Evolutionary conservation across 2,329 filamentous ascomycete genomes (phyloP).

Genomic region (Neonectria hederae): DNA sequence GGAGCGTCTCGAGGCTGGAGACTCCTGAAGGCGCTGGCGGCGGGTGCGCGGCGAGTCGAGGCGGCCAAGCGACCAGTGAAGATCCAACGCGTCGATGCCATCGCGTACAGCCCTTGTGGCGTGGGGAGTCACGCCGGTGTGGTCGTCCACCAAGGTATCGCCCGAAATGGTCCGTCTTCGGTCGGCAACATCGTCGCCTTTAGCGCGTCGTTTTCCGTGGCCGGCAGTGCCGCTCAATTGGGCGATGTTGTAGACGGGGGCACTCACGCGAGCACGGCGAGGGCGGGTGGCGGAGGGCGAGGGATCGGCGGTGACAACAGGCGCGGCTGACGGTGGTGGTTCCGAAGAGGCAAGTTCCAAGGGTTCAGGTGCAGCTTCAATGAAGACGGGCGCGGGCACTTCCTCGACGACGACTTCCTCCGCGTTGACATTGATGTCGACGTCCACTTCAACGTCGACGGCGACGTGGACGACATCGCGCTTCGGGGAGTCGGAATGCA

Average conservation of each 20-base stretch:
- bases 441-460: slow-evolving; percentile 14
- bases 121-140: slow-evolving; percentile 26
- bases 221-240: slow-evolving; percentile 69
- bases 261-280: slow-evolving; percentile 63
- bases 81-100: slow-evolving; percentile 58
- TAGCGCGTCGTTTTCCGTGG: slow-evolving; percentile 65
- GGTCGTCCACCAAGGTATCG: slow-evolving; percentile 46
- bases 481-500: slow-evolving; percentile 57
- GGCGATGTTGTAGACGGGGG: slow-evolving; percentile 73
- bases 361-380: neutral
- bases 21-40: slow-evolving; percentile 45
- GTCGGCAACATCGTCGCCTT: slow-evolving; percentile 58
- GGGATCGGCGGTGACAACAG: slow-evolving; percentile 34
- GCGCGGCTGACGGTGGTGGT: slow-evolving; percentile 12
- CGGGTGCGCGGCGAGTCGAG: slow-evolving; percentile 48
- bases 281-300: slow-evolving; percentile 51
- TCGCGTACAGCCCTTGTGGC: slow-evolving; percentile 42
- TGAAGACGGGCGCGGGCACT: slow-evolving; percentile 17
- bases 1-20: slow-evolving; percentile 49
- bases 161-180: slow-evolving; percentile 58
- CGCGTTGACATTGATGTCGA: neutral
- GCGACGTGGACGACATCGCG: slow-evolving; percentile 50
- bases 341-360: slow-evolving; percentile 24
- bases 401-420: slow-evolving; percentile 30
- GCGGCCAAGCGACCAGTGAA: slow-evolving; percentile 54